phyloP scores from a whole-genome alignment of 2,329 filamentous ascomycete species.

The Pleurostoma richardsiae region DNA sequence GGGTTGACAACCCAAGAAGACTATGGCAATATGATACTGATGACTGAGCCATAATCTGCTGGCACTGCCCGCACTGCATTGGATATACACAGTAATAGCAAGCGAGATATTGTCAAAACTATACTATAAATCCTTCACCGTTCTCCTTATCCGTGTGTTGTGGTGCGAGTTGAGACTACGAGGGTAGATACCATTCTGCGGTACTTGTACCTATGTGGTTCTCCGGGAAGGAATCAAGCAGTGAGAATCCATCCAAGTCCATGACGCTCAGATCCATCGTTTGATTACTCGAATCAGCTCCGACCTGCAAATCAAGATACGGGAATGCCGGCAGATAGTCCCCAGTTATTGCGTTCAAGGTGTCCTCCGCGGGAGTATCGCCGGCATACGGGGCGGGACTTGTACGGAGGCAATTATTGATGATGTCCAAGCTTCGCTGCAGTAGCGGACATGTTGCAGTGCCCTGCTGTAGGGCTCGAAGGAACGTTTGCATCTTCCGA shows the following conservation, averaged over 20 bases:
- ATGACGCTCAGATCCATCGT: conserved; percentile 3
- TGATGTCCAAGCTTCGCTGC: conserved; percentile 23
- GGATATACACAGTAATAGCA: neutral
- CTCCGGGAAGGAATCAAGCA: conserved; percentile 13
- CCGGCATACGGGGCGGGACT: neutral
- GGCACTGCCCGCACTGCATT: too few relatives aligned
- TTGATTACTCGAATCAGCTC: neutral
- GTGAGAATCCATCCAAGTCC: conserved; percentile 12
- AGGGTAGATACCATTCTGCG: neutral
- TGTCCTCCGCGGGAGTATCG: neutral
- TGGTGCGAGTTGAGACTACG: conserved; percentile 7
- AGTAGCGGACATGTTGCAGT: conserved; percentile 18
- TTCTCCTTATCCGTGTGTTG: conserved; percentile 3
- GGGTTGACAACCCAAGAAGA: conserved; percentile 15
- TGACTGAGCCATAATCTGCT: neutral
- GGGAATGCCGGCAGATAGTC: conserved; percentile 13
- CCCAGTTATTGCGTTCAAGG: conserved; percentile 1
- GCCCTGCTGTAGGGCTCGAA: conserved; percentile 17
- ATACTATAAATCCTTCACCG: neutral
- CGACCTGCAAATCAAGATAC: conserved; percentile 7
- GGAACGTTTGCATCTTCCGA: conserved; percentile 17
- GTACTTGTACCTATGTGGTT: conserved; percentile 7
- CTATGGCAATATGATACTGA: conserved; percentile 11
- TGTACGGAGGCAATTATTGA: conserved; percentile 12
- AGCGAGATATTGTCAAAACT: neutral